Evolutionary conservation across 2,329 filamentous ascomycete genomes (phyloP).

Genomic region (Ceratocystiopsis sp.): DNA sequence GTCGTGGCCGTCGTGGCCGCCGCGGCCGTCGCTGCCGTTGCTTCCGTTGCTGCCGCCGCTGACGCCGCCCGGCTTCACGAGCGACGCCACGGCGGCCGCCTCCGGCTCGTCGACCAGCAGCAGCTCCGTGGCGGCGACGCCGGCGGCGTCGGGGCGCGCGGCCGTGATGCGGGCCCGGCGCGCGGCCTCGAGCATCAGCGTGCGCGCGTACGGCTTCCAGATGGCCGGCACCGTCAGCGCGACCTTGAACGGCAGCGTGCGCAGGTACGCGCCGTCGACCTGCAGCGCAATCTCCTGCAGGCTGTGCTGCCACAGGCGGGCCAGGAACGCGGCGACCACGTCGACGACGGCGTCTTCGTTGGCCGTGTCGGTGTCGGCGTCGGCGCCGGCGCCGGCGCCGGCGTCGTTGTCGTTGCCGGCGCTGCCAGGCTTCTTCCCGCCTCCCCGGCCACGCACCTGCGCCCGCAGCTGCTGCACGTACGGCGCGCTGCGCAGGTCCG

Average conservation of each 20-base stretch:
- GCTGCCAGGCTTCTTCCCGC: too few relatives aligned
- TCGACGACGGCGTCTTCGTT: conserved; percentile 11
- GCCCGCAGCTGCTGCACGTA: conserved; percentile 1
- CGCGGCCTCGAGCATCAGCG: conserved; percentile 20
- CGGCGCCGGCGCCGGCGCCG: too few relatives aligned
- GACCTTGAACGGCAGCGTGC: conserved; percentile 16
- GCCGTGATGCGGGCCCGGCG: conserved; percentile 20
- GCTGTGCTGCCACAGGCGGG: conserved; percentile 17
- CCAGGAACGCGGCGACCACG: conserved; percentile 17
- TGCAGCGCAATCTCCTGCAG: conserved; percentile 11
- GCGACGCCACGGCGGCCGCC: conserved; percentile 23
- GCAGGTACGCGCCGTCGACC: neutral
- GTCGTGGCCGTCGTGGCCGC: too few relatives aligned
- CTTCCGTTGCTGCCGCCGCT: too few relatives aligned
- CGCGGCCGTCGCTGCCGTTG: too few relatives aligned
- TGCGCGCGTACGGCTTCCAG: conserved; percentile 23
- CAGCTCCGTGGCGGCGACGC: conserved; percentile 16
- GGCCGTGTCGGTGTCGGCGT: too few relatives aligned
- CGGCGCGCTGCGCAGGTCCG: conserved; percentile 4
- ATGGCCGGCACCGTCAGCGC: conserved; percentile 28
- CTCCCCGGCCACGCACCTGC: too few relatives aligned
- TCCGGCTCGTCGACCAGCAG: conserved; percentile 26
- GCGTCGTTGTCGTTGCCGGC: too few relatives aligned
- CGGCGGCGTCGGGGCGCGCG: conserved; percentile 1
- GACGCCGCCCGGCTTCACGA: too few relatives aligned